phyloP scores from a whole-genome alignment of 1,284 basidiomycete species.

The Singerocomus inundabilis region DNA sequence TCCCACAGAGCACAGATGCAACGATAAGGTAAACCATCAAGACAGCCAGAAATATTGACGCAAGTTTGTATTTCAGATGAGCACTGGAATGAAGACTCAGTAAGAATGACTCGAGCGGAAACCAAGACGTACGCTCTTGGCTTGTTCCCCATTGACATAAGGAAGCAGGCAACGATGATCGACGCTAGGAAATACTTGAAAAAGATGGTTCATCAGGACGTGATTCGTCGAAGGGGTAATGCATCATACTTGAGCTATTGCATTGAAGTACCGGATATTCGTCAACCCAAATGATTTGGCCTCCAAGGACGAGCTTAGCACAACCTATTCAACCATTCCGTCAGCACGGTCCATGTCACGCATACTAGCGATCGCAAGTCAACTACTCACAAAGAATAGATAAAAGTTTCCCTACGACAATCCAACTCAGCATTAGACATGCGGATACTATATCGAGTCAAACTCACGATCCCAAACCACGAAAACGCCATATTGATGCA shows the following conservation, averaged over 20 bases:
- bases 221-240: background rate
- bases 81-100: conserved; percentile 45
- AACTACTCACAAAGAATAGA: conserved; percentile 82
- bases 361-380: background rate
- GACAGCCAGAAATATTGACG: conserved; percentile 74
- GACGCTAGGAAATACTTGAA: conserved; percentile 82
- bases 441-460: background rate
- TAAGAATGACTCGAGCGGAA: background rate
- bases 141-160: conserved; percentile 97
- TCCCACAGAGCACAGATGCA: conserved; percentile 73
- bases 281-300: conserved; percentile 67
- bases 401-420: conserved; percentile 83
- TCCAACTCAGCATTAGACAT: conserved; percentile 1
- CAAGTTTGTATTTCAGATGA: conserved; percentile 82
- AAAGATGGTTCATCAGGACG: conserved; percentile 10
- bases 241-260: conserved; percentile 61
- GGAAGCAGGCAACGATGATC: conserved; percentile 83
- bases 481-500: conserved; percentile 86
- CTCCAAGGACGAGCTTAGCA: conserved; percentile 88
- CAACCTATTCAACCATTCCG: conserved; percentile 49
- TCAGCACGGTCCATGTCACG: conserved; percentile 7
- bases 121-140: conserved; percentile 69
- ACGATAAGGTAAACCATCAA: conserved; percentile 82
- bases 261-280: conserved; percentile 78
- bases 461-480: conserved; percentile 87